These are phyloP conservation scores for Aspergillus sp. DNA, from an alignment of 2,329 filamentous ascomycete genomes.

Conservation along the genomic window DNA sequence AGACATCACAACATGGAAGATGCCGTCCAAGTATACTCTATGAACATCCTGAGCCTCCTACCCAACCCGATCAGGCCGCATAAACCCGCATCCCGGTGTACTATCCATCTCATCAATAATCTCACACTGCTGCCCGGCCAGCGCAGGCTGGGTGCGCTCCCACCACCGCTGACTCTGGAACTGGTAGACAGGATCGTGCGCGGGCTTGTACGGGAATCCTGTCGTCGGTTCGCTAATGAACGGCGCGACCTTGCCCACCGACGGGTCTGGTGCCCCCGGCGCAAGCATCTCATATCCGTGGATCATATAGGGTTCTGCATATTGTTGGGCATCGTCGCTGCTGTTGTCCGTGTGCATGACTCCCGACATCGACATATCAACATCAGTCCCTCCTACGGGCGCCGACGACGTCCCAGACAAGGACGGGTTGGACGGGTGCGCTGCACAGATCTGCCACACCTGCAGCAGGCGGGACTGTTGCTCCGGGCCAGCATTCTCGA, in stretches of 20 bases:
- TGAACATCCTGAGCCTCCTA: too few species aligned
- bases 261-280: slow-evolving; percentile 58
- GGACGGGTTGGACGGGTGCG: not conserved
- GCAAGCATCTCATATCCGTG: slow-evolving; percentile 74
- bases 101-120: slow-evolving; percentile 32
- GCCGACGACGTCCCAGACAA: too few species aligned
- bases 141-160: slow-evolving; percentile 27
- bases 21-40: too few species aligned
- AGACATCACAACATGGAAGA: too few species aligned
- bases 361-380: not conserved
- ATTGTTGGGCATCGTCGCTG: slow-evolving; percentile 20
- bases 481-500: slow-evolving; percentile 68
- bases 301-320: slow-evolving; percentile 78
- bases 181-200: slow-evolving; percentile 40
- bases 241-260: slow-evolving; percentile 10
- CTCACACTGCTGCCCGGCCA: slow-evolving; percentile 37
- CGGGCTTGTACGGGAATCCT: slow-evolving; percentile 31
- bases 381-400: not conserved
- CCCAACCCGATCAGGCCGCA: not conserved
- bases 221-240: slow-evolving; percentile 25
- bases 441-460: slow-evolving; percentile 77
- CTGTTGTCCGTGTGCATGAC: not conserved
- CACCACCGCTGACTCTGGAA: slow-evolving; percentile 37
- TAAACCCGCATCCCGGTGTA: slow-evolving; percentile 19
- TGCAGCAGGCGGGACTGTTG: slow-evolving; percentile 75